phyloP scores from a whole-genome alignment of 352 stramenopile species.

The Globisporangium lucens region DNA sequence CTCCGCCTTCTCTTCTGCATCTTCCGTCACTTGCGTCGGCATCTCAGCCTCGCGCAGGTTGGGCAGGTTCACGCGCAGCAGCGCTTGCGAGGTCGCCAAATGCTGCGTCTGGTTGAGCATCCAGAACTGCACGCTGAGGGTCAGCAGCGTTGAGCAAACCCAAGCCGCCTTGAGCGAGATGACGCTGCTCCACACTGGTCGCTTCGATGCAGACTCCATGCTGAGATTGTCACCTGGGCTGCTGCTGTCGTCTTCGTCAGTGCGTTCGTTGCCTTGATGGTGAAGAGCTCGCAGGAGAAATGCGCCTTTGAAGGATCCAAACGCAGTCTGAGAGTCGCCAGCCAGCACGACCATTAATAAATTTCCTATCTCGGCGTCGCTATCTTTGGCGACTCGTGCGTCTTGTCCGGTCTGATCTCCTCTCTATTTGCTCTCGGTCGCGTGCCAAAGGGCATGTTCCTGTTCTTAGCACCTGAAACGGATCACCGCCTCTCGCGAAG shows the following conservation, averaged over 20 bases:
- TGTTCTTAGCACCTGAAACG: neutral
- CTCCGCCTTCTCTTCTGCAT: neutral
- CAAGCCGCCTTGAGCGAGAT: constrained; percentile 5
- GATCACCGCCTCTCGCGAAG: neutral
- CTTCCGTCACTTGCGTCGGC: neutral
- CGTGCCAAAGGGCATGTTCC: neutral
- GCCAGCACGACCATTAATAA: neutral
- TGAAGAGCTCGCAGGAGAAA: neutral
- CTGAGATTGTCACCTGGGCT: neutral
- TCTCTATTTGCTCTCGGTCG: neutral
- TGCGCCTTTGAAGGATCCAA: neutral
- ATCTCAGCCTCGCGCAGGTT: neutral
- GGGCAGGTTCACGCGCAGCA: constrained; percentile 6
- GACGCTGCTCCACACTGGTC: neutral
- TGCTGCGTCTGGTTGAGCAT: constrained; percentile 4
- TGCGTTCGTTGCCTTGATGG: neutral
- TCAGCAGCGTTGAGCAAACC: constrained; percentile 6
- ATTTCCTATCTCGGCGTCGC: neutral
- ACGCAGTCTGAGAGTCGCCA: neutral
- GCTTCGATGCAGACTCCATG: constrained; percentile 4
- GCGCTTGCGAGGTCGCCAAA: neutral
- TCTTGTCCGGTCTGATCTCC: neutral
- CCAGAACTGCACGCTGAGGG: constrained; percentile 6
- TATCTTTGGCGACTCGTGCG: neutral
- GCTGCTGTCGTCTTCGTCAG: neutral